phyloP scores from a whole-genome alignment of 2,329 filamentous ascomycete genomes.

The Coniochaeta ligniaria region DNA sequence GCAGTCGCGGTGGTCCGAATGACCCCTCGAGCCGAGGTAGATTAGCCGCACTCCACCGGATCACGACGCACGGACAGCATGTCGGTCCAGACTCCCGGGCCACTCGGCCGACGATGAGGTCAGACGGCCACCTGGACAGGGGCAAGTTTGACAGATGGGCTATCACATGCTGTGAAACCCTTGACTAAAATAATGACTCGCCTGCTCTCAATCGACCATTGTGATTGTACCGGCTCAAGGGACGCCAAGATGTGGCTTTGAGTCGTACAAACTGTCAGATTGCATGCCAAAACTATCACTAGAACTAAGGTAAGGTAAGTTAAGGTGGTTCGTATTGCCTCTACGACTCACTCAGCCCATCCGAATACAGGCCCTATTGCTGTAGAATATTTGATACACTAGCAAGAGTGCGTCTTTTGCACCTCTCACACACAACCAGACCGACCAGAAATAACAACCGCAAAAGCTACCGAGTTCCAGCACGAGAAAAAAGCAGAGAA shows the following conservation, averaged over 20 bases:
- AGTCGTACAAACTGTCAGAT: not conserved
- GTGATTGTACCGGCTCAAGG: not conserved
- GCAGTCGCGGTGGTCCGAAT: conserved; percentile 14
- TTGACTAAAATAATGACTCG: too few species aligned
- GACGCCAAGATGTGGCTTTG: not conserved
- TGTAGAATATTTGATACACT: not conserved
- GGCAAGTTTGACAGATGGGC: too few species aligned
- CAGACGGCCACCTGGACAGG: not conserved
- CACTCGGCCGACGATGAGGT: not conserved
- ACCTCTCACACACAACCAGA: not conserved
- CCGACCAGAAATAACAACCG: not conserved
- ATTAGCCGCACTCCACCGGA: conserved; percentile 3
- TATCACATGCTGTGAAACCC: not conserved
- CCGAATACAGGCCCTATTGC: not conserved
- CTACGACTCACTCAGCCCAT: not conserved
- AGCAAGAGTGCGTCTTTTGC: not conserved
- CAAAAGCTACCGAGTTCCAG: not conserved
- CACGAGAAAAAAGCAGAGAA: not conserved
- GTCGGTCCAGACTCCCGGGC: not conserved
- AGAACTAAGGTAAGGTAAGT: not conserved
- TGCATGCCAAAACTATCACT: too few species aligned
- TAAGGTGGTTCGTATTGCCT: not conserved
- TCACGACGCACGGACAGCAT: not conserved
- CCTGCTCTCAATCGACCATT: too few species aligned
- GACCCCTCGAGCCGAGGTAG: conserved; percentile 16